phyloP scores from a whole-genome alignment of 306 rosid genomes.

The Castanea sativa region DNA sequence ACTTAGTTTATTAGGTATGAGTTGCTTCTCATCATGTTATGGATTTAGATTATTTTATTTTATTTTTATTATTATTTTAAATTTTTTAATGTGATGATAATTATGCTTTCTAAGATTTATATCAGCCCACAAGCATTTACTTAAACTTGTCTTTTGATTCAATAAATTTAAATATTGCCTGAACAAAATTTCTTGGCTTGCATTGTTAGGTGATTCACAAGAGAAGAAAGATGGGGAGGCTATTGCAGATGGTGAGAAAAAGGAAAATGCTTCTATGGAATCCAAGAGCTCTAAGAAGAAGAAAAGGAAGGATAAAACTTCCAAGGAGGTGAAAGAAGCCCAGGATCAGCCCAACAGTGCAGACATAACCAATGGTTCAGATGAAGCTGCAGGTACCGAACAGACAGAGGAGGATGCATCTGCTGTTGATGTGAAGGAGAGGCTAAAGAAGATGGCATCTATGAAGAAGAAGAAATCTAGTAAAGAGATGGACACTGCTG shows the following conservation, averaged over 20 bases:
- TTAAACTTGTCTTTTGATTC: background rate
- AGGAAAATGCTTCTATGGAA: constrained; percentile 51
- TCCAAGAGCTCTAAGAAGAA: constrained; percentile 76
- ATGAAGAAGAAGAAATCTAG: constrained; percentile 79
- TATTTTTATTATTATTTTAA: background rate
- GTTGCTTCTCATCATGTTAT: background rate
- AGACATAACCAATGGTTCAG: constrained; percentile 40
- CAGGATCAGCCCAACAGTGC: constrained; percentile 57
- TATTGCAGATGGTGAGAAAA: constrained; percentile 66
- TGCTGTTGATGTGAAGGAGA: constrained; percentile 75
- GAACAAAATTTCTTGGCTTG: constrained; percentile 16
- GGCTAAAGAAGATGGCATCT: constrained; percentile 74
- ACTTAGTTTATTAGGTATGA: background rate
- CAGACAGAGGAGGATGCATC: constrained; percentile 62
- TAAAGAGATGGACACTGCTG: constrained; percentile 84
- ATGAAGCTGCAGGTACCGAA: constrained; percentile 39
- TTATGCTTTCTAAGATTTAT: background rate
- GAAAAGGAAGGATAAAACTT: constrained; percentile 86
- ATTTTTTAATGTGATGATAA: background rate
- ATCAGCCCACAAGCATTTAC: background rate
- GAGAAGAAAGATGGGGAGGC: constrained; percentile 50
- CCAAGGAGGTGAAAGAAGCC: constrained; percentile 74
- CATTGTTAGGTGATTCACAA: constrained; percentile 44
- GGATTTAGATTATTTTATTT: background rate
- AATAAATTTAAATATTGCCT: constrained; percentile 1